phyloP scores from a whole-genome alignment of 805 yeast species.

The Lipomyces anomalus region DNA sequence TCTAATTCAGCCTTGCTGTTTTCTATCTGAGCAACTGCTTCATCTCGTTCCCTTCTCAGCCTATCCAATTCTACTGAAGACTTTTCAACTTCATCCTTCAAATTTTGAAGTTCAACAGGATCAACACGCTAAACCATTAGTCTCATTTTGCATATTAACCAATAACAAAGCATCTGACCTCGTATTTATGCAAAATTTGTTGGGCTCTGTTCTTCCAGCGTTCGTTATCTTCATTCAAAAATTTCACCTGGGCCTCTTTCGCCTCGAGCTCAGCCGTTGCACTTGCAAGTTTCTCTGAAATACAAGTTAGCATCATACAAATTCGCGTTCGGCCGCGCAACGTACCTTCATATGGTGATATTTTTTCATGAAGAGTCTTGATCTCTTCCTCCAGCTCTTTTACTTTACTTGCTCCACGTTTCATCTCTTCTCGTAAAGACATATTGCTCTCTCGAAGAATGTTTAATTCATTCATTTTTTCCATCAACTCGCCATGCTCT shows the following conservation, averaged over 20 bases:
- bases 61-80: slow-evolving; percentile 27
- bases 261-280: slow-evolving; percentile 42
- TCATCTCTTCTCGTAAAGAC: slow-evolving; percentile 52
- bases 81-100: slow-evolving; percentile 33
- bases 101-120: slow-evolving; percentile 41
- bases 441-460: slow-evolving; percentile 63
- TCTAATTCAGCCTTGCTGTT: slow-evolving; percentile 22
- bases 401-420: slow-evolving; percentile 31
- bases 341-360: slow-evolving; percentile 48
- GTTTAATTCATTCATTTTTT: slow-evolving; percentile 56
- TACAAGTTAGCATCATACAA: no score
- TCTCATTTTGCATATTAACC: neutral
- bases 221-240: slow-evolving; percentile 50
- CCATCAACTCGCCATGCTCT: slow-evolving; percentile 44
- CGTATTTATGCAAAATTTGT: slow-evolving; percentile 42
- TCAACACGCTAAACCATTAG: slow-evolving; percentile 35
- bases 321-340: no score
- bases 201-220: slow-evolving; percentile 53
- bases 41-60: slow-evolving; percentile 12
- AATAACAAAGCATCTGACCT: slow-evolving; percentile 19
- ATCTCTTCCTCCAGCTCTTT: slow-evolving; percentile 41
- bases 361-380: slow-evolving; percentile 29
- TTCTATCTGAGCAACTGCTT: slow-evolving; percentile 17
- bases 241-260: slow-evolving; percentile 45
- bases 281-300: slow-evolving; percentile 34